Evolutionary conservation across 768 basidiomycete species (phyloP).

Genomic region (Xanthoconium purpureum): DNA sequence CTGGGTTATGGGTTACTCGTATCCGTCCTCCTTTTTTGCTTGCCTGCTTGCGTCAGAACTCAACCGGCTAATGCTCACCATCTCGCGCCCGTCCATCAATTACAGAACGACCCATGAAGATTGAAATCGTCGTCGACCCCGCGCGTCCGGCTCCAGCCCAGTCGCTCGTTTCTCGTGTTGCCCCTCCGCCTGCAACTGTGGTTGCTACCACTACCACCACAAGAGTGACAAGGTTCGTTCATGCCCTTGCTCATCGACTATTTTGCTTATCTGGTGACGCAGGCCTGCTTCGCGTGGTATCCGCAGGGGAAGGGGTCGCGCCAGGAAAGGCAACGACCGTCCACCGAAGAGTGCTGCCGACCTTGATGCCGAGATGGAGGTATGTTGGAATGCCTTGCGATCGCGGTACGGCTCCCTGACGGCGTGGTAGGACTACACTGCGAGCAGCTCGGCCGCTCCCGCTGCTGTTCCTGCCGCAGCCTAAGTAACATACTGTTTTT

Average conservation of each 20-base stretch:
- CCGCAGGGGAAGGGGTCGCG: constrained; percentile 45
- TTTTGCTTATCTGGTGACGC: constrained; percentile 11
- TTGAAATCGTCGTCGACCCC: constrained; percentile 94
- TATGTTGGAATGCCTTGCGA: constrained; percentile 32
- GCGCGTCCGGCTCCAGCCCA: constrained; percentile 56
- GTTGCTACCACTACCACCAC: constrained; percentile 18
- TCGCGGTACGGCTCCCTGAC: not conserved
- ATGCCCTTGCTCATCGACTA: not conserved
- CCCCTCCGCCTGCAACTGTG: constrained; percentile 52
- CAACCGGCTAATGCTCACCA: constrained; percentile 36
- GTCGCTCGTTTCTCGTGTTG: constrained; percentile 80
- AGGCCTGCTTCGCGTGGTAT: constrained; percentile 39
- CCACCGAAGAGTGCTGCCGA: constrained; percentile 82
- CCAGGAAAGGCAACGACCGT: constrained; percentile 51
- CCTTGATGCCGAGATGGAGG: constrained; percentile 98
- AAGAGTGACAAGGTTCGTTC: constrained; percentile 37
- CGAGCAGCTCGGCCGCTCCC: constrained; percentile 44
- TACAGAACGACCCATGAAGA: constrained; percentile 96
- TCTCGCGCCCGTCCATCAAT: constrained; percentile 34
- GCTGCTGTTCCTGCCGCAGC: constrained; percentile 45
- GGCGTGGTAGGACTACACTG: constrained; percentile 61
- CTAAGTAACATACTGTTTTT: constrained; percentile 10
- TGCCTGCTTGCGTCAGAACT: constrained; percentile 35
- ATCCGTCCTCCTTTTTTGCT: constrained; percentile 44
- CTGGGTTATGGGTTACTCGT: constrained; percentile 33